Conservation (phyloP, 306 rosid species). For the Echinosophora koreensis region DNA sequence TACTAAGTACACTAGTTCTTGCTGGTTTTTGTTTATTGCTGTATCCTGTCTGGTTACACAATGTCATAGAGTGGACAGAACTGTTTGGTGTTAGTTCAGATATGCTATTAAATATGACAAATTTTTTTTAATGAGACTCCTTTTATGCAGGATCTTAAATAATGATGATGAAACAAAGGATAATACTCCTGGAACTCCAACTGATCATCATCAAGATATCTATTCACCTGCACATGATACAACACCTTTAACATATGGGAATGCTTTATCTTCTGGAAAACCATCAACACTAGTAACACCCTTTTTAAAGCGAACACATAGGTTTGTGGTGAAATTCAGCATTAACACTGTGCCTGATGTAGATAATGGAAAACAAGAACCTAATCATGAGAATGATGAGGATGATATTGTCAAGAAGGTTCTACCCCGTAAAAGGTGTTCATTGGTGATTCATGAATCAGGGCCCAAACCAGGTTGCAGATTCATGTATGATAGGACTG, state of each 20-base stretch:
- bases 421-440: constrained; percentile 70
- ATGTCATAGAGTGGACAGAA: background rate
- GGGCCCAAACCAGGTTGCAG: constrained; percentile 77
- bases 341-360: constrained; percentile 54
- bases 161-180: constrained; percentile 63
- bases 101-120: background rate
- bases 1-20: background rate
- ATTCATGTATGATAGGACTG: constrained; percentile 83
- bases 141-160: constrained; percentile 68
- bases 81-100: constrained; percentile 27
- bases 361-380: constrained; percentile 54
- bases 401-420: constrained; percentile 75
- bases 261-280: constrained; percentile 66
- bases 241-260: constrained; percentile 66
- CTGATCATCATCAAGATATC: constrained; percentile 48
- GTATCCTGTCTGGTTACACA: background rate
- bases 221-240: constrained; percentile 60
- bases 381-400: constrained; percentile 58
- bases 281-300: constrained; percentile 70
- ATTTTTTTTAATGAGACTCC: constrained; percentile 34
- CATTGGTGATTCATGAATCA: constrained; percentile 70
- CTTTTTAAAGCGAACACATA: constrained; percentile 76
- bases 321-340: constrained; percentile 71
- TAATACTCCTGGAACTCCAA: constrained; percentile 69
- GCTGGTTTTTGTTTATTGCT: constrained; percentile 15